Percentiles rank a stretch among this genome's conserved stretches.
Conservation (phyloP, 163 green algal genomes). For the Dunaliella salina region DNA sequence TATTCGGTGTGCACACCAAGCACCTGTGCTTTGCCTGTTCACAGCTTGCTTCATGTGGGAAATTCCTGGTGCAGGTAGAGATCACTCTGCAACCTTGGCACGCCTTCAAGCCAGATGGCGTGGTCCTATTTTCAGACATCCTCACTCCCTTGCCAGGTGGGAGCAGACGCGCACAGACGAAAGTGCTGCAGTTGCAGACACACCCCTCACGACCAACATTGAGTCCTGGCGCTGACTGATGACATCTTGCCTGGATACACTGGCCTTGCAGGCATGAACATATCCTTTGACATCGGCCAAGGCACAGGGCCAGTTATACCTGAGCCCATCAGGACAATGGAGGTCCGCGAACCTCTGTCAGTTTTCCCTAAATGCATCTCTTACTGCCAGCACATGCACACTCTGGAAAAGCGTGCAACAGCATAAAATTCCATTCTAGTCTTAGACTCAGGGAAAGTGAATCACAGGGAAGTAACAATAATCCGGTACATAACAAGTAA, state of each 20-base stretch:
- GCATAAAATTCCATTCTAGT: no score
- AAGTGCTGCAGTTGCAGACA: background rate
- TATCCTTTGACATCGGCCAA: slow-evolving; percentile 88
- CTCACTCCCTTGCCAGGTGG: slow-evolving; percentile 73
- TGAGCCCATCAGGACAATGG: slow-evolving; percentile 81
- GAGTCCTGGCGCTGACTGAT: background rate
- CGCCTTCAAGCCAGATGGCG: slow-evolving; percentile 89
- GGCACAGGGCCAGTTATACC: slow-evolving; percentile 78
- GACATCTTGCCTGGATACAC: background rate
- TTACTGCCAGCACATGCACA: no score
- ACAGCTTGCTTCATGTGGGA: no score
- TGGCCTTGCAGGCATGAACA: slow-evolving; percentile 78
- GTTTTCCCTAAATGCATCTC: no score
- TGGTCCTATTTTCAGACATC: slow-evolving; percentile 96
- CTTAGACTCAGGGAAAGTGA: no score
- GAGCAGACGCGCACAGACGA: no score
- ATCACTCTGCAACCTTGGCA: slow-evolving; percentile 89
- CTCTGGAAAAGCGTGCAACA: no score
- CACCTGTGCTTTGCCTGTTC: no score
- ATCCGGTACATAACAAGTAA: no score
- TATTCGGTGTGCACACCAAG: no score
- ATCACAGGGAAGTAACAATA: no score
- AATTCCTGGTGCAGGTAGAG: slow-evolving; percentile 61
- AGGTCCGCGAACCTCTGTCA: slow-evolving; percentile 10
- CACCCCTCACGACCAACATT: background rate